A percentile compares a stretch with the other conserved stretches of the same genome.
phyloP scores from a whole-genome alignment of 148 eudicot species.

The Dianthus caryophyllus region DNA sequence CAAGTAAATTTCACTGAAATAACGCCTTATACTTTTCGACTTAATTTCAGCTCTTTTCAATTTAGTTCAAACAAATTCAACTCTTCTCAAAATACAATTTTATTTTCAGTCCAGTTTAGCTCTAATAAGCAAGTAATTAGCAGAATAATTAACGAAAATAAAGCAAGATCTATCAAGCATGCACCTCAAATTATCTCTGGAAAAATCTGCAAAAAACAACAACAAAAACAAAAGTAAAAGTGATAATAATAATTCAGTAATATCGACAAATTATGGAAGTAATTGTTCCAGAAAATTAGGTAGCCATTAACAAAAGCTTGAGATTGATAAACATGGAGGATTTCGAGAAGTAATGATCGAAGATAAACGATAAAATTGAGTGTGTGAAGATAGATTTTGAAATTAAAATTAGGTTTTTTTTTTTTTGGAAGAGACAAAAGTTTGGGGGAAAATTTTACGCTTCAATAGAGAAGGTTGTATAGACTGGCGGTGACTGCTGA shows the following conservation, averaged over 20 bases:
- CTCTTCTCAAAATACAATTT: too few relatives aligned
- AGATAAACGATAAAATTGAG: background rate
- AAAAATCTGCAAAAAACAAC: constrained; percentile 19
- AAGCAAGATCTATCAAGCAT: constrained; percentile 20
- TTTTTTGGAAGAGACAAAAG: background rate
- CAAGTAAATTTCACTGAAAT: too few relatives aligned
- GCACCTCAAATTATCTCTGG: constrained; percentile 14
- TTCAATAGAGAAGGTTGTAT: too few relatives aligned
- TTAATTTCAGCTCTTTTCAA: too few relatives aligned
- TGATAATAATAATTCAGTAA: background rate
- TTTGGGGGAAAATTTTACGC: background rate
- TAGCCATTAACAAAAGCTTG: background rate
- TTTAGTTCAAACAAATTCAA: too few relatives aligned
- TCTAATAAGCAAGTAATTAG: background rate
- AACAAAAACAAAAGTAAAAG: too few relatives aligned
- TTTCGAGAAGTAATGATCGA: background rate
- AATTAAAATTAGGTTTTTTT: background rate
- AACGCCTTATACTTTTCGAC: too few relatives aligned
- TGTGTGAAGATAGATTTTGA: background rate
- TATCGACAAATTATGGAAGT: constrained; percentile 19
- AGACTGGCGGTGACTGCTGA: too few relatives aligned
- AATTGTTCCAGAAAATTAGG: background rate
- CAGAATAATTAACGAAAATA: constrained; percentile 4
- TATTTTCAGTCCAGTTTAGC: too few relatives aligned
- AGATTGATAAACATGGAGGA: background rate